Evolutionary conservation across 1,139 yeast species (phyloP), one percentile per base, ranked within the genome.

Genomic region (Wickerhamomyces sp.): DNA sequence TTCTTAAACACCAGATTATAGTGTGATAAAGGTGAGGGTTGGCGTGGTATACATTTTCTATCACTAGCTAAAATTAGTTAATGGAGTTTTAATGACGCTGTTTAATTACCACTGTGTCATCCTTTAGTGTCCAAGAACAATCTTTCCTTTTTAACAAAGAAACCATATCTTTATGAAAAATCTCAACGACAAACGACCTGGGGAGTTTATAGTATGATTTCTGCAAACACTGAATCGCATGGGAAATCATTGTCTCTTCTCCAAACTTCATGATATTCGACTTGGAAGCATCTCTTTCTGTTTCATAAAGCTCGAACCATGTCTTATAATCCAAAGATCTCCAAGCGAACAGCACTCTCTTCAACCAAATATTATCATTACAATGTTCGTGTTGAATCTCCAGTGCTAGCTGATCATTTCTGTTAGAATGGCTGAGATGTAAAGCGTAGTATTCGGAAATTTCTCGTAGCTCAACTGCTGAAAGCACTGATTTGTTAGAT

Each of bases 361-460:
- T 40, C 1, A 66, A 51, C 29, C 51, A 52, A 7, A 33, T 19
- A 31, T 47, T 46, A 1, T 49, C 38, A 3, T 59, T 52, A 10
- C 62, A 49, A 44, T 68, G 61, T 40, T 56, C 40, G 44, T 49
- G 55, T 40, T 55, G 61, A 7, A 58, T 38, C 17, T 54, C 51
- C 3, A 72, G 40, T 1, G 79, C 71, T 25, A 49, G 47, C 22
- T 59, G 47, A 29, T 55, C 49, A 13, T 66, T 62, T n/a, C 54
- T 48, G 41, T 61, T 68, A 51, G 66, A 66, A 54, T 76, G 82
- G 0, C 70, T 43, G 9, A 66, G 42, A 51, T 77, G 83, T 9
- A 77, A 53, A 0, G 66, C 59, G 28, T 70, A 52, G 15, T 75
- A 51, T 5, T 61, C 49, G 2, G 60, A 55, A 3, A 74, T 47